Percentiles rank a stretch among this genome's conserved stretches.
phyloP scores from a whole-genome alignment of 495 filamentous ascomycete genomes.

The Talaromyces adpressus region DNA sequence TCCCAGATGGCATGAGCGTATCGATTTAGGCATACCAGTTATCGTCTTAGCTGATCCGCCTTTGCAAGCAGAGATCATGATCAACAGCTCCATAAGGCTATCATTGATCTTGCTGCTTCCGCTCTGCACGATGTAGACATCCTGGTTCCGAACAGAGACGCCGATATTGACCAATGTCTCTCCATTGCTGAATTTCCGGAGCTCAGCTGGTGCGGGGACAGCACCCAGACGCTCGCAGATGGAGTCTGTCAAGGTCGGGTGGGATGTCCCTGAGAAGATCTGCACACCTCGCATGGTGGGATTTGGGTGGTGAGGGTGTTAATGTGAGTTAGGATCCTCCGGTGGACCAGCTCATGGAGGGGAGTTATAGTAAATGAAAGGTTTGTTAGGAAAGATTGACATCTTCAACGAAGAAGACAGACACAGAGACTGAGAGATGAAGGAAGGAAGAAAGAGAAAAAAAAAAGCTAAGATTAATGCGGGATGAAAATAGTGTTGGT shows the following conservation, averaged over 20 bases:
- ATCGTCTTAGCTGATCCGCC: conserved; percentile 95
- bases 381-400: neutral
- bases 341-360: conserved; percentile 6
- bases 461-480: conserved; percentile 6
- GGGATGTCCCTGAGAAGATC: conserved; percentile 66
- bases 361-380: neutral
- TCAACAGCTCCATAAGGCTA: conserved; percentile 95
- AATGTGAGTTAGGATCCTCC: neutral
- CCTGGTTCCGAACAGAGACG: conserved; percentile 91
- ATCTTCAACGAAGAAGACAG: neutral
- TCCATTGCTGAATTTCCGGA: conserved; percentile 76
- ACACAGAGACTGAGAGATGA: neutral
- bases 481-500: conserved; percentile 2
- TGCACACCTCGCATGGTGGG: conserved; percentile 57
- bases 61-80: conserved; percentile 98
- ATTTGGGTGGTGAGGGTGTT: conserved; percentile 3
- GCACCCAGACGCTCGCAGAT: conserved; percentile 69
- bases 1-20: too few relatives aligned
- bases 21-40: conserved; percentile 81
- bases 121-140: conserved; percentile 98
- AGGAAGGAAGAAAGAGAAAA: conserved; percentile 1
- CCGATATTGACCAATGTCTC: conserved; percentile 94
- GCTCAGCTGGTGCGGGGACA: conserved; percentile 53
- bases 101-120: conserved; percentile 97
- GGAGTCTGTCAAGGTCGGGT: conserved; percentile 59